Conservation (phyloP, 768 basidiomycete genomes). For the Tricholoma bakamatsutake region DNA sequence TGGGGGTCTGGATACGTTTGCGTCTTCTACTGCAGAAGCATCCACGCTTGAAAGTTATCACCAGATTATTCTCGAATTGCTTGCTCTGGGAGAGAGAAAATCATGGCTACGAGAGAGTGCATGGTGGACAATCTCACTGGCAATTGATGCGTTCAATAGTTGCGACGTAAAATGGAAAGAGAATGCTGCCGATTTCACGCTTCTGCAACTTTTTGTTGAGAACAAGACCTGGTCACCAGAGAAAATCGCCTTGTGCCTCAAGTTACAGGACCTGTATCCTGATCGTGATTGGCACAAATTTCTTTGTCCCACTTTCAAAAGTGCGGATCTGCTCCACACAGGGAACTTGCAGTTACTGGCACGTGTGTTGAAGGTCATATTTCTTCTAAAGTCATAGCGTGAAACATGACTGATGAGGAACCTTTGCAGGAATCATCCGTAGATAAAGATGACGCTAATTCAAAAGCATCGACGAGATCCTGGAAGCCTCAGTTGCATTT, state of each 20-base stretch:
- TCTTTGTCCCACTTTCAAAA: constrained; percentile 73
- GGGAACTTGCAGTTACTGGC: constrained; percentile 73
- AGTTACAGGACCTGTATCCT: constrained; percentile 57
- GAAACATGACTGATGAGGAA: background rate
- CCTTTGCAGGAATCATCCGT: constrained; percentile 47
- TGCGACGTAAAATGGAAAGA: constrained; percentile 68
- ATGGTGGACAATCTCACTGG: constrained; percentile 75
- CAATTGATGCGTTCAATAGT: constrained; percentile 51
- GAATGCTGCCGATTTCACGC: constrained; percentile 46
- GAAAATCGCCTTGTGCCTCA: constrained; percentile 75
- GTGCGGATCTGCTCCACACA: constrained; percentile 57
- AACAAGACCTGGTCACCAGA: constrained; percentile 76
- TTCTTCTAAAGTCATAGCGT: background rate
- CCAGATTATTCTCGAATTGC: constrained; percentile 51
- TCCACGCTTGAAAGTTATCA: constrained; percentile 58
- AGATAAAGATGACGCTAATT: constrained; percentile 47
- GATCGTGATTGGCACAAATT: constrained; percentile 61
- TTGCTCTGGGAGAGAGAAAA: constrained; percentile 74
- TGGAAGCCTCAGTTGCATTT: constrained; percentile 94
- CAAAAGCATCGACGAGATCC: constrained; percentile 45
- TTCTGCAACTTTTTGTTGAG: constrained; percentile 49
- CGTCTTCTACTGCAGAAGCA: constrained; percentile 44
- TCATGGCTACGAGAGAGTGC: constrained; percentile 89
- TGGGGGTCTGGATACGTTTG: constrained; percentile 45
- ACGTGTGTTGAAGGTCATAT: constrained; percentile 68